Base-by-base conservation (phyloP, 108 stramenopile species). In the Nitzschia sp. region DNA sequence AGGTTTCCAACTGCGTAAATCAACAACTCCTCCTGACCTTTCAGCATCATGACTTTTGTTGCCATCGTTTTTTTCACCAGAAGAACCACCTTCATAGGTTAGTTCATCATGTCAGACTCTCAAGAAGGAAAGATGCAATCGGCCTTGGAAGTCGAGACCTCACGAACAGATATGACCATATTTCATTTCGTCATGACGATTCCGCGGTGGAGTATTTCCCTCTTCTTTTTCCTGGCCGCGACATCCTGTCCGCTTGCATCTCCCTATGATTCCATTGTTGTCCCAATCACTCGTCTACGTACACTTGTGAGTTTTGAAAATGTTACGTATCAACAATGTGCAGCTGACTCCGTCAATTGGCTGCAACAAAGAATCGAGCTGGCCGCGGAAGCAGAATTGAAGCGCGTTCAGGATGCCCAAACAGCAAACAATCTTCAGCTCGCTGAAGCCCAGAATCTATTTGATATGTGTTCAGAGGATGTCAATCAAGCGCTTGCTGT, bases 221-320 rank as follows among this genome's bases (percentile, higher is more conserved):
- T 77, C 3, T 57, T 77, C 17, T 38, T 77, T 8, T 77, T 60
- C 44, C 29, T 77, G 25, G 69, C 76, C 3, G 63, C 69, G n/a
- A 21, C 24, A 14, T 43, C 46, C 0, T 66, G 26, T 59, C 62
- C 65, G 9, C 38, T 66, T 6, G 25, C 39, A 15, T 56, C 70
- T 0, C 39, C 70, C 34, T 10, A 71, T 2, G 63, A 64, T 12
- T 70, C 51, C 37, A 41, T 77, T 15, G 34, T 65, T 15, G n/a
- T 10, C 24, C 76, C 76, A 6, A 61, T 77, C 8, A 37, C 29
- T 46, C 22, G 51, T 0, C 38, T 77, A 9, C 11, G 46, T 10
- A 46, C 39, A 10, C 53, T 61, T 25, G 11, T 66, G 10, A 15
- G 67, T 3, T 39, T 56, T 53, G 76, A 77, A 25, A 57, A 61